Evolutionary conservation across 768 basidiomycete species (phyloP).

Genomic region (Suillus subalutaceus): DNA sequence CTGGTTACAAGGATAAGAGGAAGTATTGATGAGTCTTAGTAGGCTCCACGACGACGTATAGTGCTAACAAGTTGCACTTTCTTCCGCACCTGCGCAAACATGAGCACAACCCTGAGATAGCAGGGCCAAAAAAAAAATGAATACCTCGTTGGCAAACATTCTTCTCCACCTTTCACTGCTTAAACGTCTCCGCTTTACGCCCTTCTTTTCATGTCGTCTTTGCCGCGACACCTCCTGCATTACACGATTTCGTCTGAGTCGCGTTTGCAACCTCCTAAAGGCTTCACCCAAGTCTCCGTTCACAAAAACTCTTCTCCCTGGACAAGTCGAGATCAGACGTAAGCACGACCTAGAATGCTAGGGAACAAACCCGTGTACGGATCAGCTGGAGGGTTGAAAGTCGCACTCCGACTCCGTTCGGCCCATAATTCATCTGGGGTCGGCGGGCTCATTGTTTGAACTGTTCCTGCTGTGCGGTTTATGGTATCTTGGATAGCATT

Average conservation of each 20-base stretch:
- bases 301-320: constrained; percentile 67
- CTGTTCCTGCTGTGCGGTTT: constrained; percentile 10
- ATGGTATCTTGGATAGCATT: background rate
- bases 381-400: constrained; percentile 43
- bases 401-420: constrained; percentile 23
- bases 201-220: constrained; percentile 81
- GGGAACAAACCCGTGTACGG: constrained; percentile 56
- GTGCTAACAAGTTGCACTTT: constrained; percentile 80
- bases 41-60: constrained; percentile 78
- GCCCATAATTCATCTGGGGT: constrained; percentile 43
- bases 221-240: constrained; percentile 47
- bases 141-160: constrained; percentile 78
- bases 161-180: constrained; percentile 78
- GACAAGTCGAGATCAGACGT: constrained; percentile 14
- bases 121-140: constrained; percentile 25
- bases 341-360: background rate
- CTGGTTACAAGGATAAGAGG: background rate
- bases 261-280: constrained; percentile 50
- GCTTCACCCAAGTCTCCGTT: constrained; percentile 47
- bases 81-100: constrained; percentile 66
- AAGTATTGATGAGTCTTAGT: constrained; percentile 23
- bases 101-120: constrained; percentile 17
- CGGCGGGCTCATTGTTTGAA: constrained; percentile 12
- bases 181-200: constrained; percentile 74
- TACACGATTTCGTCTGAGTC: constrained; percentile 60